Conservation (phyloP, 1,284 basidiomycete genomes). For the Tylopilus sp. region DNA sequence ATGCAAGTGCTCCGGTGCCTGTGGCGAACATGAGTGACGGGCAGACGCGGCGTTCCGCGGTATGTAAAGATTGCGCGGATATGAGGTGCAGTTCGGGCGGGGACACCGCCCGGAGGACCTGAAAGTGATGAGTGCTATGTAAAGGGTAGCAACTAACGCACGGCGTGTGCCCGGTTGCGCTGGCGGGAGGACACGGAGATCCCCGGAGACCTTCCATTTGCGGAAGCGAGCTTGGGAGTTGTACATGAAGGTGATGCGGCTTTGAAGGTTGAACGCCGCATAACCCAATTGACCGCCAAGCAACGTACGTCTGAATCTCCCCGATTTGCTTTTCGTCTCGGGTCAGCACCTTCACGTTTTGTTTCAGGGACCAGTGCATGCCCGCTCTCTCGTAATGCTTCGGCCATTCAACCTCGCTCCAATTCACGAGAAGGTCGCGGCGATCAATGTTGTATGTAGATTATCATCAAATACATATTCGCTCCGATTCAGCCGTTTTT, state of each 20-base stretch:
- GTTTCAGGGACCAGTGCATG: constrained; percentile 44
- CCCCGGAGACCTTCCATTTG: constrained; percentile 21
- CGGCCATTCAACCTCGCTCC: constrained; percentile 45
- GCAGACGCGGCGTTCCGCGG: constrained; percentile 39
- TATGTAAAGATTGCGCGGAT: constrained; percentile 35
- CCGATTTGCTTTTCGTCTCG: constrained; percentile 12
- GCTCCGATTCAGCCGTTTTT: constrained; percentile 43
- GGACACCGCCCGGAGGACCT: constrained; percentile 2
- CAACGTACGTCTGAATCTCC: constrained; percentile 18
- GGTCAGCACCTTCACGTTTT: constrained; percentile 25
- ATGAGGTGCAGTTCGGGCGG: constrained; percentile 33
- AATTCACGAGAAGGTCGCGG: constrained; percentile 56
- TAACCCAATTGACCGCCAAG: constrained; percentile 2
- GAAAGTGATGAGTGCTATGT: constrained; percentile 26
- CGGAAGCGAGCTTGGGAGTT: background rate
- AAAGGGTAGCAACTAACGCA: constrained; percentile 7
- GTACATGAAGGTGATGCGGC: too few species aligned
- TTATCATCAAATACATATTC: constrained; percentile 50
- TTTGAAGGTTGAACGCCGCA: background rate
- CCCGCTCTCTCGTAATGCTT: constrained; percentile 47
- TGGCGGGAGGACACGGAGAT: constrained; percentile 1
- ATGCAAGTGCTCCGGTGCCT: constrained; percentile 40
- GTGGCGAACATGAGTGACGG: constrained; percentile 42
- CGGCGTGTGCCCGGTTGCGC: constrained; percentile 18
- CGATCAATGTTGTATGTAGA: constrained; percentile 56